A percentile compares a stretch with the other conserved stretches of the same genome.
Conservation (phyloP, 73 alveolate species). For the Stentor coeruleus region DNA sequence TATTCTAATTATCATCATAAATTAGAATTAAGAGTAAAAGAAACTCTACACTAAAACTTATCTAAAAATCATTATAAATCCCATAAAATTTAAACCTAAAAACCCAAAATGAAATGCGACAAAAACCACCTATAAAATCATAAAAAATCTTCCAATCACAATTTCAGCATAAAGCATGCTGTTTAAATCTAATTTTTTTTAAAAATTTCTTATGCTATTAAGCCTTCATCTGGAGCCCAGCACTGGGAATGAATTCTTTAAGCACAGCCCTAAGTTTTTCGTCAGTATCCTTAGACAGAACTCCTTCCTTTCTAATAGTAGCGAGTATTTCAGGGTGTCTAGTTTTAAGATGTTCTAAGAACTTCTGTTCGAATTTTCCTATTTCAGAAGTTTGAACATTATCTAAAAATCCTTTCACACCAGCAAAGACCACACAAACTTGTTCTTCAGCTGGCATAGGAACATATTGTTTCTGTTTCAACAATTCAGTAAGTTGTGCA, state of each 20-base stretch:
- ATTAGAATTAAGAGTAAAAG: too few relatives aligned
- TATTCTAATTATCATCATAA: too few relatives aligned
- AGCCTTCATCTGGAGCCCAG: conserved; percentile 46
- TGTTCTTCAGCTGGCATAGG: conserved; percentile 93
- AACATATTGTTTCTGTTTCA: conserved; percentile 81
- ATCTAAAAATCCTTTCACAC: conserved; percentile 95
- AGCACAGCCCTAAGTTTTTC: conserved; percentile 61
- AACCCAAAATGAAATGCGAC: too few relatives aligned
- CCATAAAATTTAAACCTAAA: too few relatives aligned
- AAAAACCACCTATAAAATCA: too few relatives aligned
- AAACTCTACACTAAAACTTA: too few relatives aligned
- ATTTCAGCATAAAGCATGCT: too few relatives aligned
- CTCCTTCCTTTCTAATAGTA: conserved; percentile 50
- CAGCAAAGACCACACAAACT: conserved; percentile 92
- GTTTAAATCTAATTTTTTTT: too few relatives aligned
- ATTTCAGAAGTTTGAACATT: conserved; percentile 76
- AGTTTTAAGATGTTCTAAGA: conserved; percentile 62
- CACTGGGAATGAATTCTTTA: conserved; percentile 70
- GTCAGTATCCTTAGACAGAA: conserved; percentile 43
- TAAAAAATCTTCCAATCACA: too few relatives aligned
- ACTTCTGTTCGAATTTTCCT: conserved; percentile 72
- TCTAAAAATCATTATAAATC: too few relatives aligned
- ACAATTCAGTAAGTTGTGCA: conserved; percentile 74
- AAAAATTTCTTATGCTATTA: too few relatives aligned
- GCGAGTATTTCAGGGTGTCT: conserved; percentile 73